Evolutionary conservation across 2,329 filamentous ascomycete genomes (phyloP).

Genomic region (Diaporthe vaccinii): DNA sequence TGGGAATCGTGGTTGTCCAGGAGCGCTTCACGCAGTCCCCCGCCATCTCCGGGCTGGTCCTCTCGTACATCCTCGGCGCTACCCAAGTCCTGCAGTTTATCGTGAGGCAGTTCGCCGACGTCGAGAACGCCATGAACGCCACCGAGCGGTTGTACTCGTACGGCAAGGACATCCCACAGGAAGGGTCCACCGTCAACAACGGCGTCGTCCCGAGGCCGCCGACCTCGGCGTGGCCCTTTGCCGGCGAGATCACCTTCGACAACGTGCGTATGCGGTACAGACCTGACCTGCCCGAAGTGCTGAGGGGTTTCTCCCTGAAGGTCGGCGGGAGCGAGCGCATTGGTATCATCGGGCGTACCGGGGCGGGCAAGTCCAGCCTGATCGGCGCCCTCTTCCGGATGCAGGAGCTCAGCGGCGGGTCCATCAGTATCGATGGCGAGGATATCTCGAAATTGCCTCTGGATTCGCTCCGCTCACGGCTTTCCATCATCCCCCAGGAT

Average conservation of each 20-base stretch:
- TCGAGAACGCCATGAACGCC: constrained; percentile 79
- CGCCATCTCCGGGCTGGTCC: constrained; percentile 73
- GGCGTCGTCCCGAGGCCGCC: constrained; percentile 56
- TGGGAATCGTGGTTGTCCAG: constrained; percentile 75
- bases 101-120: constrained; percentile 75
- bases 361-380: constrained; percentile 86
- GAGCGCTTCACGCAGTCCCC: constrained; percentile 72
- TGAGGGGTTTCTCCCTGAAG: constrained; percentile 68
- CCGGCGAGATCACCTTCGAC: constrained; percentile 76
- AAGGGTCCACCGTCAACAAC: constrained; percentile 65
- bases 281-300: constrained; percentile 74
- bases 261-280: constrained; percentile 79
- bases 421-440: constrained; percentile 75
- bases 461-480: constrained; percentile 79
- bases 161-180: constrained; percentile 72
- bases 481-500: constrained; percentile 88
- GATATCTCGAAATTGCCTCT: constrained; percentile 82
- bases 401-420: constrained; percentile 73
- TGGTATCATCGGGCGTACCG: constrained; percentile 81
- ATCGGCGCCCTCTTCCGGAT: constrained; percentile 87
- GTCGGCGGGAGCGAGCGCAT: constrained; percentile 11
- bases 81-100: constrained; percentile 78
- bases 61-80: constrained; percentile 76
- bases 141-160: constrained; percentile 77
- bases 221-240: constrained; percentile 74